Percentiles rank a stretch among this genome's conserved stretches.
These are phyloP conservation scores for Aspergillus piperis DNA, from an alignment of 2,329 filamentous ascomycete genomes.

Conservation along the genomic window DNA sequence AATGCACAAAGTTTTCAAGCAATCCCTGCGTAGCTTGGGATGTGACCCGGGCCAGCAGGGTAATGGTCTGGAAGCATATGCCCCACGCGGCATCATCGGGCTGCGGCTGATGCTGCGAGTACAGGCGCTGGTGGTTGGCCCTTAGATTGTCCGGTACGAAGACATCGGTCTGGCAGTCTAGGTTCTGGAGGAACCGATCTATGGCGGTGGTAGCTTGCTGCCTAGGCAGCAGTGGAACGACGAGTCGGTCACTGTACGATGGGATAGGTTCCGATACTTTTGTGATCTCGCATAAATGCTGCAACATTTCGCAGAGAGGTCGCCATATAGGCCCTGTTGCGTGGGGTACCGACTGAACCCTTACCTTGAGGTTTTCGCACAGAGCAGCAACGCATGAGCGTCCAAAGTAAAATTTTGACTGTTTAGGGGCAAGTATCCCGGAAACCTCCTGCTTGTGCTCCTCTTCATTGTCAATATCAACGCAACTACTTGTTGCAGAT, in stretches of 20 bases:
- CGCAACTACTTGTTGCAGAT: neutral
- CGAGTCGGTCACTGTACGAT: neutral
- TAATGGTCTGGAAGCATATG: conserved; percentile 10
- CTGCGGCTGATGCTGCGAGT: neutral
- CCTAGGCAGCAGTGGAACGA: conserved; percentile 7
- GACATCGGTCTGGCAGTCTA: conserved; percentile 6
- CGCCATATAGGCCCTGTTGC: neutral
- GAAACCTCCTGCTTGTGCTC: neutral
- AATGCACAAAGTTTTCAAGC: neutral
- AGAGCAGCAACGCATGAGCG: neutral
- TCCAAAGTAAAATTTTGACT: neutral
- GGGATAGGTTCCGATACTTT: conserved; percentile 3
- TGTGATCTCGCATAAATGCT: neutral
- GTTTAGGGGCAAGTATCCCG: neutral
- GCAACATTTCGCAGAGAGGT: neutral
- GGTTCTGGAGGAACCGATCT: conserved; percentile 2
- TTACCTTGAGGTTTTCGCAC: neutral
- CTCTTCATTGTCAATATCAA: neutral
- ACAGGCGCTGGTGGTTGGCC: conserved; percentile 1
- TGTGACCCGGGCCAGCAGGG: neutral
- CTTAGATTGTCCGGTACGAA: neutral
- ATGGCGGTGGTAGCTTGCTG: neutral
- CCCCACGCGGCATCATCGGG: conserved; percentile 7
- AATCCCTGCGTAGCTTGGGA: neutral
- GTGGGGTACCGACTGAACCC: neutral